These are phyloP conservation scores for Yamadazyma philogaea DNA, from an alignment of 805 yeast species.

Conservation along the genomic window DNA sequence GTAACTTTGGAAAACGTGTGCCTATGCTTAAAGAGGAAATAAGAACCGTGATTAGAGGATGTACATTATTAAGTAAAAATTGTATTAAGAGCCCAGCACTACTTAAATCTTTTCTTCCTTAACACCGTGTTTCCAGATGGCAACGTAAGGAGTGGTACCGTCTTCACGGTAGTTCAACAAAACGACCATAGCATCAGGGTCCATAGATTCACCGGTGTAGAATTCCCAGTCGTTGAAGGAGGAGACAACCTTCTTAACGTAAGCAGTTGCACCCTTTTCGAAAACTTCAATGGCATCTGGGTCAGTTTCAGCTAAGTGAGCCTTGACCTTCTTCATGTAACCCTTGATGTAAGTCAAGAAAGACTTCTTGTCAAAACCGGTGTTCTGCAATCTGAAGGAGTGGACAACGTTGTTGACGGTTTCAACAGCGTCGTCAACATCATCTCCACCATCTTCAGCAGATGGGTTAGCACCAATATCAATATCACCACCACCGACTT, in stretches of 20 bases:
- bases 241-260: constrained; percentile 93
- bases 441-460: constrained; percentile 91
- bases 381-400: constrained; percentile 97
- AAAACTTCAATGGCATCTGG: constrained; percentile 86
- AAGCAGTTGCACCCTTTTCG: constrained; percentile 96
- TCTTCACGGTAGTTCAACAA: constrained; percentile 99
- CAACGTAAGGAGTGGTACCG: constrained; percentile 96
- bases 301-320: constrained; percentile 78
- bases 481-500: constrained; percentile 84
- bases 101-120: constrained; percentile 81
- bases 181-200: constrained; percentile 98
- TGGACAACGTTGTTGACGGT: constrained; percentile 97
- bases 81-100: background rate
- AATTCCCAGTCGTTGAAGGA: constrained; percentile 99
- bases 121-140: constrained; percentile 99
- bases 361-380: constrained; percentile 96
- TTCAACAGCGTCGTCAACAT: constrained; percentile 77
- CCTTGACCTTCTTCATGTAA: constrained; percentile 97
- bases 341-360: constrained; percentile 96
- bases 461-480: constrained; percentile 99
- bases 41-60: background rate
- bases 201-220: constrained; percentile 99
- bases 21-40: constrained; percentile 24
- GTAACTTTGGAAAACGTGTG: constrained; percentile 73
- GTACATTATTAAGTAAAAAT: background rate